Evolutionary conservation across 2,329 filamentous ascomycete species (phyloP).

Genomic region (Lasiodiplodia sp.): DNA sequence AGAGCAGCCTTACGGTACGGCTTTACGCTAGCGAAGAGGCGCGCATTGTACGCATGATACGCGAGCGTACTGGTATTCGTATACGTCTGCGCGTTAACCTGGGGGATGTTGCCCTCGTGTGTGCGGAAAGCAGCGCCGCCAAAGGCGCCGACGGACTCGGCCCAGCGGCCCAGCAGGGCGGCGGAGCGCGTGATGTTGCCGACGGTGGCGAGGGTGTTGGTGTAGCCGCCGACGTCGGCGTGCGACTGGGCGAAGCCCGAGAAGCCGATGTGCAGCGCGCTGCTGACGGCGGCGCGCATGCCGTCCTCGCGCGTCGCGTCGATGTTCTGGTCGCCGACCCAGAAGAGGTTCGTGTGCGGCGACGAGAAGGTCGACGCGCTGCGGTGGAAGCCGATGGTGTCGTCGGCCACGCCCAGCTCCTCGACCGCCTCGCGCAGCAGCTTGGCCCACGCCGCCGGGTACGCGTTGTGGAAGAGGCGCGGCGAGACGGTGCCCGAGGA

Average conservation of each 20-base stretch:
- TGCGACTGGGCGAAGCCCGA: conserved; percentile 46
- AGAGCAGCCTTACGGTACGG: conserved; percentile 43
- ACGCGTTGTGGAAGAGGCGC: conserved; percentile 46
- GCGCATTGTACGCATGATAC: conserved; percentile 47
- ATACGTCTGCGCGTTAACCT: conserved; percentile 48
- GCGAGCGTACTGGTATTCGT: conserved; percentile 43
- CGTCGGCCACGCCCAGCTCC: conserved; percentile 38
- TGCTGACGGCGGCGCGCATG: conserved; percentile 45
- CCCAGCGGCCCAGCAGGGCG: conserved; percentile 48
- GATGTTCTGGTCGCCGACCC: conserved; percentile 48
- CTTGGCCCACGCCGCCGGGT: conserved; percentile 44
- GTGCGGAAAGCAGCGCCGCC: conserved; percentile 45
- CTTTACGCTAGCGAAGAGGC: conserved; percentile 45
- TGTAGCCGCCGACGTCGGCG: conserved; percentile 48
- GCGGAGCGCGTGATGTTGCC: conserved; percentile 46
- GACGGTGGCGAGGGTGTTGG: conserved; percentile 39
- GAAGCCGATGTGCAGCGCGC: conserved; percentile 47
- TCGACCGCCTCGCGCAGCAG: conserved; percentile 42
- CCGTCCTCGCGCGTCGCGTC: conserved; percentile 46
- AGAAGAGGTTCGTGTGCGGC: conserved; percentile 48
- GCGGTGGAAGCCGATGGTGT: conserved; percentile 46
- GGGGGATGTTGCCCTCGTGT: conserved; percentile 48
- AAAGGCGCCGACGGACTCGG: conserved; percentile 44
- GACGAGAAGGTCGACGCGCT: conserved; percentile 43
- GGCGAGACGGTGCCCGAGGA: conserved; percentile 39